A percentile compares a stretch with the other conserved stretches of the same genome.
phyloP scores from a whole-genome alignment of 73 alveolate genomes.

The Tetrahymena borealis region DNA sequence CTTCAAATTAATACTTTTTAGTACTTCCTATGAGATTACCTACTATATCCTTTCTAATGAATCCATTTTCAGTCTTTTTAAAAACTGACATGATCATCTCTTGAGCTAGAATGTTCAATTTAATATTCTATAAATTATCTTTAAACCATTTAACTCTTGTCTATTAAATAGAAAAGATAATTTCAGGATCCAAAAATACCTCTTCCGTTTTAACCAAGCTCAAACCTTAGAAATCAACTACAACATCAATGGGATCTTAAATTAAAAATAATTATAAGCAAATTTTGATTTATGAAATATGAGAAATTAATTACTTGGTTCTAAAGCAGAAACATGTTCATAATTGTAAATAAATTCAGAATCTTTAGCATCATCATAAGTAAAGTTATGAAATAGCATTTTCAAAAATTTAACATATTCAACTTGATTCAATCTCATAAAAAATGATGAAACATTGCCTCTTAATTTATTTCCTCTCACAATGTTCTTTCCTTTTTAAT shows the following conservation, averaged over 20 bases:
- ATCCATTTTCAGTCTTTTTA: background rate
- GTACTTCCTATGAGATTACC: background rate
- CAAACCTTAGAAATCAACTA: background rate
- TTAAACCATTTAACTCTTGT: background rate
- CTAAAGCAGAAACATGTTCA: slow-evolving; percentile 21
- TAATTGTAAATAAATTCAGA: slow-evolving; percentile 11
- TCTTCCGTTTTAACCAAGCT: background rate
- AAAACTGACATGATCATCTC: background rate
- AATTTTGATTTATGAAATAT: background rate
- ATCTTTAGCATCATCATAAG: slow-evolving; percentile 39
- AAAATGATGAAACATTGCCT: slow-evolving; percentile 2
- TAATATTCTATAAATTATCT: background rate
- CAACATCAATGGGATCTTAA: background rate
- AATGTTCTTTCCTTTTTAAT: background rate
- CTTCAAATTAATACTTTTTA: background rate
- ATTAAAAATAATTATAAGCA: background rate
- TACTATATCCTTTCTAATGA: background rate
- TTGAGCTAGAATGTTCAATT: background rate
- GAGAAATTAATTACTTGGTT: background rate
- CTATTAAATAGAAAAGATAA: background rate
- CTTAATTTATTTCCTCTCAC: slow-evolving; percentile 26
- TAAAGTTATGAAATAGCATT: slow-evolving; percentile 30
- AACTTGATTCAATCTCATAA: slow-evolving; percentile 14
- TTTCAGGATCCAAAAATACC: background rate
- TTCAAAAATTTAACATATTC: slow-evolving; percentile 30